phyloP scores from a whole-genome alignment of 2,329 filamentous ascomycete species.

The Botrytis porri region DNA sequence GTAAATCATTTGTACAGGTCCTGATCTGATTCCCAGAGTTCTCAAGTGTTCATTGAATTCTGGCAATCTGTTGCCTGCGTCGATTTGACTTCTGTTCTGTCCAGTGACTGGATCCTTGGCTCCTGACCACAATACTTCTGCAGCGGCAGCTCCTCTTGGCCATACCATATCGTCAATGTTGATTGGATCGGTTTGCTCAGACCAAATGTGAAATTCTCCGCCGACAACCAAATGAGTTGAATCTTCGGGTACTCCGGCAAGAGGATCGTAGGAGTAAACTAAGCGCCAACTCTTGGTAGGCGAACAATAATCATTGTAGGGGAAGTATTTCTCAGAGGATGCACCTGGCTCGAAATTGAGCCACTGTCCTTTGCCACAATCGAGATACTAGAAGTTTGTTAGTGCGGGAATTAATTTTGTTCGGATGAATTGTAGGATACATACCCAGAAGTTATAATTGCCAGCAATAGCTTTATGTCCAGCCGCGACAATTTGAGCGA shows the following conservation, averaged over 20 bases:
- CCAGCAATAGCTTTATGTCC: slow-evolving; percentile 73
- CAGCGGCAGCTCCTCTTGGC: slow-evolving; percentile 72
- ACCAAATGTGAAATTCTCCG: slow-evolving; percentile 80
- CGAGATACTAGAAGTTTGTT: slow-evolving; percentile 60
- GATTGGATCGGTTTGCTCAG: slow-evolving; percentile 73
- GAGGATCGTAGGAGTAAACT: slow-evolving; percentile 77
- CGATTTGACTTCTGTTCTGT: slow-evolving; percentile 67
- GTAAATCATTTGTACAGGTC: slow-evolving; percentile 69
- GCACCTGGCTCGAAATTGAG: slow-evolving; percentile 63
- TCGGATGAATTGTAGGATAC: slow-evolving; percentile 29
- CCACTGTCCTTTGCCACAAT: slow-evolving; percentile 80
- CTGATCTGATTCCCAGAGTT: slow-evolving; percentile 58
- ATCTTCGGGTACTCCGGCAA: slow-evolving; percentile 58
- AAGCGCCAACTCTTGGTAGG: slow-evolving; percentile 80
- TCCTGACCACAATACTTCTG: slow-evolving; percentile 79
- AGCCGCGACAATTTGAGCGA: slow-evolving; percentile 55
- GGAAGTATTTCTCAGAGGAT: slow-evolving; percentile 54
- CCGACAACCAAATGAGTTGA: slow-evolving; percentile 69
- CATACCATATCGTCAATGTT: slow-evolving; percentile 75
- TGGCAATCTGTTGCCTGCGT: slow-evolving; percentile 65
- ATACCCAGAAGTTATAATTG: slow-evolving; percentile 74
- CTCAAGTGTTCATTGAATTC: slow-evolving; percentile 72
- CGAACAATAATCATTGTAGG: slow-evolving; percentile 77
- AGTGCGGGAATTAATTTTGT: slow-evolving; percentile 21
- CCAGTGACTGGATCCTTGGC: slow-evolving; percentile 58